Evolutionary conservation across 352 stramenopile species (phyloP), one percentile per base, ranked within the genome.

Genomic region (Stramenopiles sp.): DNA sequence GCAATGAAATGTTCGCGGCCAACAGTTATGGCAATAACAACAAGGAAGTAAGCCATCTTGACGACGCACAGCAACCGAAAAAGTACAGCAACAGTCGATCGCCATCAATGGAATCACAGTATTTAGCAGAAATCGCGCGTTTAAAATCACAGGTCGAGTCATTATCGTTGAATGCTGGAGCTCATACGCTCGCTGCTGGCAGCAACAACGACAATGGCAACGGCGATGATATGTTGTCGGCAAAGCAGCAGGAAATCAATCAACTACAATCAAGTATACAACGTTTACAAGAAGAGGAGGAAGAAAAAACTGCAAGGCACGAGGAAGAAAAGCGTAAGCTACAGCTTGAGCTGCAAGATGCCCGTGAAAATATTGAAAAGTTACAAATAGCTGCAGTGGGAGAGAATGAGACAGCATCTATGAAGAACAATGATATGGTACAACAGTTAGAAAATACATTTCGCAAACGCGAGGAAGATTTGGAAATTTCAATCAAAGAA

Each of bases 401-500:
- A 78, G 31, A 78, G 4, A 33, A 4, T 14, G 71, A 78, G 14
- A 14, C 4, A 78, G 4, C 30, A 14, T 78, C 30, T 31, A 33
- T 78, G 8, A 33, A 31, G 22, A 78, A 31, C 71, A 78, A 14
- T 14, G 22, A 33, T 14, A 14, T 55, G 4, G 14, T 78, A 14
- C 4, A 78, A 33, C 1, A 78, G 30, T 14, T 78, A 78, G 71
- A 78, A 78, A 14, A 31, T 31, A 33, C 31, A 31, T 78, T 78
- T 33, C 71, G 71, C 8, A 78, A 78, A 33, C 30, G 71, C 8
- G 71, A 78, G 14, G 71, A 78, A 33, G 22, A 14, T 31, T 33
- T 78, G 22, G 30, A 78, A 78, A 33, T 4, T 78, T 33, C 30
- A 78, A 33, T 78, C 4, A 78, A 78, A 33, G 31, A 78, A 14